phyloP scores from a whole-genome alignment of 805 yeast genomes.

The Barnettozyma sp. region DNA sequence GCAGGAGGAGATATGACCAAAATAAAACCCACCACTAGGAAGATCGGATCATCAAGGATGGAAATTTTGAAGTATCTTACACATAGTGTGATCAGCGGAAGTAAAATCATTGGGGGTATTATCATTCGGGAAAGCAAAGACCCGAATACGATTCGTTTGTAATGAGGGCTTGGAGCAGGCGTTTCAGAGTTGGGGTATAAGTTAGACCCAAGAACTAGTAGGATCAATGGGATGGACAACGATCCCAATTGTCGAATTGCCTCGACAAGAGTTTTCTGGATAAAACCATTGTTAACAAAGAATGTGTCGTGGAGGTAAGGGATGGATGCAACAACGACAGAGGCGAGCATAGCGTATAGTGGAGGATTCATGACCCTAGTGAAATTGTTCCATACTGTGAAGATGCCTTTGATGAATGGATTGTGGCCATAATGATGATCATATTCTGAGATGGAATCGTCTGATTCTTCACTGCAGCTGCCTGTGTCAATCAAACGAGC shows the following conservation, averaged over 20 bases:
- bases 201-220: constrained; percentile 74
- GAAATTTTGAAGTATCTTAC: constrained; percentile 61
- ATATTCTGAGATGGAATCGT: background rate
- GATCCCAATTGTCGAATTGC: constrained; percentile 62
- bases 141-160: constrained; percentile 56
- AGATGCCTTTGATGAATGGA: background rate
- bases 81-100: constrained; percentile 58
- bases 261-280: constrained; percentile 57
- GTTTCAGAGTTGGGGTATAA: constrained; percentile 61
- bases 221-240: constrained; percentile 70
- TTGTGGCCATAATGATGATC: background rate
- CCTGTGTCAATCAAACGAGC: constrained; percentile 11
- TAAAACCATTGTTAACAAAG: constrained; percentile 52
- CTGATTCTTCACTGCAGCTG: constrained; percentile 1
- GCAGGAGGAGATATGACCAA: constrained; percentile 80
- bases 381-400: constrained; percentile 18
- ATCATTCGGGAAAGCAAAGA: constrained; percentile 74
- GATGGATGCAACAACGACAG: constrained; percentile 63
- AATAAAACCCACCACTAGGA: constrained; percentile 66
- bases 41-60: constrained; percentile 75
- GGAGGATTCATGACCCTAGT: constrained; percentile 70
- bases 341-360: constrained; percentile 63
- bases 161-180: constrained; percentile 59
- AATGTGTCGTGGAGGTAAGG: constrained; percentile 51
- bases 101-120: constrained; percentile 57